phyloP scores from a whole-genome alignment of 169 alveolate species.

The Cardiosporidium cionae region DNA sequence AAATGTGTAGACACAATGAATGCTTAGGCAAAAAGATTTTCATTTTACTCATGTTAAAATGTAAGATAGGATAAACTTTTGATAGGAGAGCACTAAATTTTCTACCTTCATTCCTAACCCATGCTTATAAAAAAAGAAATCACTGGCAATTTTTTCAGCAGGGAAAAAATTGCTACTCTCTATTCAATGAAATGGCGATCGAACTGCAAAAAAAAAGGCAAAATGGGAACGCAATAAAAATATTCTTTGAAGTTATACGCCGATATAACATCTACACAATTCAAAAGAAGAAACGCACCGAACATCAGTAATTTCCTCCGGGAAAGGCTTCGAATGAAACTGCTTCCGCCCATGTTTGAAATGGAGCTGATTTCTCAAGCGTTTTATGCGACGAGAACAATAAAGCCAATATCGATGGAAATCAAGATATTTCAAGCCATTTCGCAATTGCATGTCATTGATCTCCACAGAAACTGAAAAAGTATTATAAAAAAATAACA shows the following conservation, averaged over 20 bases:
- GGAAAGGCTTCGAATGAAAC: neutral
- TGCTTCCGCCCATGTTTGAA: neutral
- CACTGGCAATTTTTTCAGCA: neutral
- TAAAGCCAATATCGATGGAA: neutral
- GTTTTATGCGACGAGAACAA: neutral
- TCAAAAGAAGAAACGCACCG: neutral
- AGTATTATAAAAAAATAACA: no score
- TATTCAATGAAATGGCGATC: no score
- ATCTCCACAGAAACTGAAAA: neutral
- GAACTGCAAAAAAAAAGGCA: no score
- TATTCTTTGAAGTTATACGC: neutral
- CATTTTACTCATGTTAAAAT: no score
- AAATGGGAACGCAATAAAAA: no score
- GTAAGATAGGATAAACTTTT: no score
- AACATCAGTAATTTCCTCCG: neutral
- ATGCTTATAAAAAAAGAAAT: neutral
- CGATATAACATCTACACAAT: neutral
- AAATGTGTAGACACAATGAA: no score
- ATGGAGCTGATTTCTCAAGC: neutral
- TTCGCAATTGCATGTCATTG: neutral
- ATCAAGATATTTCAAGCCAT: neutral
- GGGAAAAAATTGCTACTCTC: no score
- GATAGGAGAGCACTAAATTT: no score
- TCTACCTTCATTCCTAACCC: neutral
- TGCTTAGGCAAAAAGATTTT: no score